These are phyloP conservation scores for Typha latifolia DNA, from an alignment of 176 grass and related monocot species.

Conservation along the genomic window DNA sequence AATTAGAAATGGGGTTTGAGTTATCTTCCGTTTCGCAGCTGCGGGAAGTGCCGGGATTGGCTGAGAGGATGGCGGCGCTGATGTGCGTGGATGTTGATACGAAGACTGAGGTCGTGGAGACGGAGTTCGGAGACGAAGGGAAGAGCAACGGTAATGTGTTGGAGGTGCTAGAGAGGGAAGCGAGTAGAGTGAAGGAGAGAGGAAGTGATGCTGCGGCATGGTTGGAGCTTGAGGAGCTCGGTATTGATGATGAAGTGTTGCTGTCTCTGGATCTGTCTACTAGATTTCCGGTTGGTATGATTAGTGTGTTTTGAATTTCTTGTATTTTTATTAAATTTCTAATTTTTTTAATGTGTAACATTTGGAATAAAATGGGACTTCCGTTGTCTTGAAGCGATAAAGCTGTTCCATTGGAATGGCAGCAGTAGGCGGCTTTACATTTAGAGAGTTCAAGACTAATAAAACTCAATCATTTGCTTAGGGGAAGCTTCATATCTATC, in stretches of 20 bases:
- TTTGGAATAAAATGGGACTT: too few relatives aligned
- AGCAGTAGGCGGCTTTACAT: too few relatives aligned
- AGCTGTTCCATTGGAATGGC: too few relatives aligned
- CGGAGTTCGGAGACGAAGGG: slow-evolving; percentile 20
- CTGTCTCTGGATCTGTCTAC: slow-evolving; percentile 54
- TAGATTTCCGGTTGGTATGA: slow-evolving; percentile 54
- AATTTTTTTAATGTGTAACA: too few relatives aligned
- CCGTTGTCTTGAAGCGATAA: too few relatives aligned
- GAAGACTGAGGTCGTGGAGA: slow-evolving; percentile 29
- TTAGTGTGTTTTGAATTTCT: too few relatives aligned
- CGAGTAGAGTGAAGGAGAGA: slow-evolving; percentile 37
- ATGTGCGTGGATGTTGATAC: slow-evolving; percentile 85
- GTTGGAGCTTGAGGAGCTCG: slow-evolving; percentile 84
- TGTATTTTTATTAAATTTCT: too few relatives aligned
- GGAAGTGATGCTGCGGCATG: slow-evolving; percentile 44
- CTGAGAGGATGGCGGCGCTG: slow-evolving; percentile 72
- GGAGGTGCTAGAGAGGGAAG: slow-evolving; percentile 53
- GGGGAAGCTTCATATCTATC: too few relatives aligned
- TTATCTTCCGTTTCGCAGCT: slow-evolving; percentile 42
- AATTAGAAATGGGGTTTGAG: background rate
- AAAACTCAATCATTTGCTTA: too few relatives aligned
- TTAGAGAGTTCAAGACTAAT: too few relatives aligned
- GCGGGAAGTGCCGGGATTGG: slow-evolving; percentile 69
- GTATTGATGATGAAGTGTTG: slow-evolving; percentile 92
- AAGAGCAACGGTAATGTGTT: slow-evolving; percentile 36